Evolutionary conservation across 179 eudicot species (phyloP), one percentile per base, ranked within the genome.

Genomic region (Patellifolia procumbens): DNA sequence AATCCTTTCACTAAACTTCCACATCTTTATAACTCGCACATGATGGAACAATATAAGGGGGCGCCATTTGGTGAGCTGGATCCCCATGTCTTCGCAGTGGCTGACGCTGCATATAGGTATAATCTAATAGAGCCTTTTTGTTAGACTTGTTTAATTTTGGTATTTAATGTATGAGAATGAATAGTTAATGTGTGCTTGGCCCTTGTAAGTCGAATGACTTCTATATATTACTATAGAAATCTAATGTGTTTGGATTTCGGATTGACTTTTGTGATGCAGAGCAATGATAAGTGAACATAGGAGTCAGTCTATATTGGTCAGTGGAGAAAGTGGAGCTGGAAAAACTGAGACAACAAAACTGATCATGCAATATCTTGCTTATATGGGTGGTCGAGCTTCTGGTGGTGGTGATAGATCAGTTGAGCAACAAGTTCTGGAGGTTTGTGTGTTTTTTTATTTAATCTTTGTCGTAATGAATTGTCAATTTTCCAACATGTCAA

Each of bases 241-340:
- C n/a, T 81, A 39, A 59, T 69, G 76, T 82, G 71, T 61, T 74
- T 72, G 15, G 77, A 37, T 73, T 74, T 74, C 82, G 70, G 82
- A 72, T 73, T 70, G 77, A 61, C 78, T 46, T 84, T 81, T 34
- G n/a, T 60, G 43, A 74, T 81, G 67, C 89, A 96, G 99, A 85
- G 99, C 99, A 77, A 96, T 96, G 98, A 85, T 90, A 78, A 76
- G 73, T 78, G 99, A 94, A 69, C 82, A 82, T 52, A 80, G 67
- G 73, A 89, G 94, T 76, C 99, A 96, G 84, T 96, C 98, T 61
- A 96, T 96, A 83, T 89, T 96, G 85, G 99, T 96, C 77, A 96
- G 99, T 78, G 99, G 99, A 73, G 99, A 96, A 89, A 96, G 99
- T 84, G 99, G 99, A 67, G 99, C 98, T 74, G 99, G 99, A 29